Evolutionary conservation across 1,139 yeast genomes (phyloP), one percentile per base, ranked within the genome.

Genomic region (Casaregolazyma suthepensis): DNA sequence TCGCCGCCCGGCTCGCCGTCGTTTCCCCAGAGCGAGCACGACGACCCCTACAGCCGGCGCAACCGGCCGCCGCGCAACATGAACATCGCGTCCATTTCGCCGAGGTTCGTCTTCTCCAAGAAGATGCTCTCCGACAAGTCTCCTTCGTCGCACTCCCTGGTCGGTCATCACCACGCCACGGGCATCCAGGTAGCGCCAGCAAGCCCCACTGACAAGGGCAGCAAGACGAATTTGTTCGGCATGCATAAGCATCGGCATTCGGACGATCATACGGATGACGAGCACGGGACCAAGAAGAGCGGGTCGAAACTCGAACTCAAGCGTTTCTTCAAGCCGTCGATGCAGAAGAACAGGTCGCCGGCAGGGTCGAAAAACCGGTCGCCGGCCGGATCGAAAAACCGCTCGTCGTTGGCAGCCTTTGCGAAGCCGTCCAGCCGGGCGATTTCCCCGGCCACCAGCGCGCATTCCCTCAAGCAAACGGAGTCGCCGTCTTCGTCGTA

Each of bases 281-380:
- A 50, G 15, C 17, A 35, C 13, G 37, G 40, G 6, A 13, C 42
- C 45, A 57, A 54, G 38, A 56, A 66, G 10, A 68, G 65, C 52
- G 70, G 72, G 7, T 70, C 74, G 10, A 70, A 70, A 68, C 55
- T 66, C 53, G 75, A 71, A 54, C 63, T 72, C 49, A 71, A 72
- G 55, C 68, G 75, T 29, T 72, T 72, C 55, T 72, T 71, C 63
- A 69, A 68, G 52, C 57, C 59, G 17, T 50, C 53, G 20, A 46
- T 49, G 44, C 55, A 53, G 50, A 53, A 51, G 51, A 54, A 54
- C 52, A 52, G 52, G 22, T 50, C 51, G 22, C 53, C 45, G n/a
- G 31, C 46, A 1, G 48, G 48, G 7, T 44, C 53, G 13, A 53
- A 51, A 52, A 54, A 54, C 52, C 53, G 52, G 22, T 50, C 51